phyloP scores from a whole-genome alignment of 2,329 filamentous ascomycete genomes.

The Xylariaceae sp. region DNA sequence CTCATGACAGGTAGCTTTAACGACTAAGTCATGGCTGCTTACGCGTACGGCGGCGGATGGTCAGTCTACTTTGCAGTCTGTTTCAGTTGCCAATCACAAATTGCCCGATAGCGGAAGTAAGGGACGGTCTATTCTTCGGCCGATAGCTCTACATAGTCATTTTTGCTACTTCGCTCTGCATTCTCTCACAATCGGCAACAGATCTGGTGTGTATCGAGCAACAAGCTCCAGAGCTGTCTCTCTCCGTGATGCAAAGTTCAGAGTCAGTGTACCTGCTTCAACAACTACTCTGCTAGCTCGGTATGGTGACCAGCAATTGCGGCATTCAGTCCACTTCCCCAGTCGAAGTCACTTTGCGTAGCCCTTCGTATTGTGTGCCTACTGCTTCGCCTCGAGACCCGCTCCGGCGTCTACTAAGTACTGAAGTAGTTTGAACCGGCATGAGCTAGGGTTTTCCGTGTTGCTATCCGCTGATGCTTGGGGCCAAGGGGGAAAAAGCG shows the following conservation, averaged over 20 bases:
- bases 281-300: slow-evolving; percentile 10
- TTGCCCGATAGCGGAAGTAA: too few species aligned
- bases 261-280: slow-evolving; percentile 6
- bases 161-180: slow-evolving; percentile 1
- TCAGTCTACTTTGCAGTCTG: too few species aligned
- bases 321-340: slow-evolving; percentile 10
- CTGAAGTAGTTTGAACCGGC: slow-evolving; percentile 9
- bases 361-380: slow-evolving; percentile 10
- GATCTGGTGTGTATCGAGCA: slow-evolving; percentile 1
- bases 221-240: slow-evolving; percentile 14
- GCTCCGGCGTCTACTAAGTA: slow-evolving; percentile 11
- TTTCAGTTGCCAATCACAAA: too few species aligned
- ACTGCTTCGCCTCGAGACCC: slow-evolving; percentile 8
- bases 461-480: not conserved
- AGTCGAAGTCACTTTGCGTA: slow-evolving; percentile 13
- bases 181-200: slow-evolving; percentile 7
- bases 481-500: not conserved
- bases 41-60: too few species aligned
- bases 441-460: too few species aligned
- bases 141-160: too few species aligned
- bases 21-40: too few species aligned
- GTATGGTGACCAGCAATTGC: slow-evolving; percentile 3
- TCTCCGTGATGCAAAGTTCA: slow-evolving; percentile 9
- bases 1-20: too few species aligned
- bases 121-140: too few species aligned